These are phyloP conservation scores for Macrocystidia cucumis DNA, from an alignment of 1,284 basidiomycete genomes.

Conservation along the genomic window DNA sequence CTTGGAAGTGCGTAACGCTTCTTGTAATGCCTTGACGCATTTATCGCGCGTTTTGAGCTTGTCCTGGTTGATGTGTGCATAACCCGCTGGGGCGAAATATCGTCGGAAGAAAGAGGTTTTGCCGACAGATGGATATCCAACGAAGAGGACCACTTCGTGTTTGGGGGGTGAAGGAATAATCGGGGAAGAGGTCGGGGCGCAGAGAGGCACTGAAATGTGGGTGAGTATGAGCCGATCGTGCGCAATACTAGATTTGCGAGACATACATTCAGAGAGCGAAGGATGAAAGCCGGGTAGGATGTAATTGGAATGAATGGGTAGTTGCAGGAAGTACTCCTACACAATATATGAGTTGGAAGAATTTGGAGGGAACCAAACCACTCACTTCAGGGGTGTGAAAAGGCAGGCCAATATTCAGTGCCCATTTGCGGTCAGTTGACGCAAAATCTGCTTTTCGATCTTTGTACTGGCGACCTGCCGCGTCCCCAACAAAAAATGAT, in stretches of 20 bases:
- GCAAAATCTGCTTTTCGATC: conserved; percentile 54
- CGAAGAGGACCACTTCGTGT: conserved; percentile 73
- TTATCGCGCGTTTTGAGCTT: conserved; percentile 65
- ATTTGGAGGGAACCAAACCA: background rate
- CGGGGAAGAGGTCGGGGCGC: conserved; percentile 56
- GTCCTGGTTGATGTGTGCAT: conserved; percentile 86
- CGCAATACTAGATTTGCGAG: conserved; percentile 4
- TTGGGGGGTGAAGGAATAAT: conserved; percentile 37
- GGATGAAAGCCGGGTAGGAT: conserved; percentile 52
- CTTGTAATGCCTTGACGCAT: conserved; percentile 63
- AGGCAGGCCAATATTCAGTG: conserved; percentile 62
- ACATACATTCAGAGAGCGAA: conserved; percentile 34
- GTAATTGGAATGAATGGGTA: conserved; percentile 38
- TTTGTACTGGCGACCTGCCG: conserved; percentile 63
- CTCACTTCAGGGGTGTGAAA: conserved; percentile 67
- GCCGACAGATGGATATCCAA: conserved; percentile 83
- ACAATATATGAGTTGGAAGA: background rate
- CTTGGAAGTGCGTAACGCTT: conserved; percentile 44
- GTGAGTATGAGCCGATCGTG: conserved; percentile 1
- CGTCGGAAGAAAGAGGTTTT: conserved; percentile 77
- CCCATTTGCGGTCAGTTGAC: conserved; percentile 82
- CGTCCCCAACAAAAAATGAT: conserved; percentile 86
- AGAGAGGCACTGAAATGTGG: conserved; percentile 37
- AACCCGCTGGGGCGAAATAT: conserved; percentile 63
- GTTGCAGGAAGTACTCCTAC: conserved; percentile 73